These are phyloP conservation scores for Hypoxylon perforatum DNA, from an alignment of 495 filamentous ascomycete genomes.

Conservation along the genomic window DNA sequence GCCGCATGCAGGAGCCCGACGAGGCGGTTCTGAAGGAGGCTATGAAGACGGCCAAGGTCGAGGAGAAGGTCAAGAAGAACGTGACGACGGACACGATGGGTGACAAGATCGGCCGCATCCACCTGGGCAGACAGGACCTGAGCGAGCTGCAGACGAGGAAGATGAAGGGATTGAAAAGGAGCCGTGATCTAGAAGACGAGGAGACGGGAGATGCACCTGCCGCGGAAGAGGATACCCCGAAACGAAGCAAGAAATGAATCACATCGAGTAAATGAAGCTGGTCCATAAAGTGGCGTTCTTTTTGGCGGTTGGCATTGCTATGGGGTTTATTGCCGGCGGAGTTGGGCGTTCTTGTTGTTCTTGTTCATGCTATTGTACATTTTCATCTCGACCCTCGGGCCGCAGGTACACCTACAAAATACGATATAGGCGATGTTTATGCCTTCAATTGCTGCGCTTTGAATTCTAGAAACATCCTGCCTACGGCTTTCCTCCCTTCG, in stretches of 20 bases:
- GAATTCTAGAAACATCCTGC: conserved; percentile 33
- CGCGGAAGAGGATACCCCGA: conserved; percentile 34
- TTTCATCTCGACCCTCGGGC: conserved; percentile 2
- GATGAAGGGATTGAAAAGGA: conserved; percentile 98
- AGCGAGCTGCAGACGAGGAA: conserved; percentile 90
- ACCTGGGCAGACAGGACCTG: conserved; percentile 91
- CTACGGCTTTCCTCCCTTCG: conserved; percentile 36
- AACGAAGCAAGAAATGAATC: conserved; percentile 40
- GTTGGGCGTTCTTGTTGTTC: conserved; percentile 39
- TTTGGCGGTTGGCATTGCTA: conserved; percentile 20
- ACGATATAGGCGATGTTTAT: neutral
- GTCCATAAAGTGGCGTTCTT: conserved; percentile 31
- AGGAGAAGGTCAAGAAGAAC: conserved; percentile 94
- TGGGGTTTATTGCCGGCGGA: conserved; percentile 16
- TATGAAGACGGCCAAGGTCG: conserved; percentile 81
- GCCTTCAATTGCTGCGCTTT: conserved; percentile 23
- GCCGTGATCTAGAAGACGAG: conserved; percentile 66
- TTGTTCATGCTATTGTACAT: conserved; percentile 23
- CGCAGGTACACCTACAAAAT: neutral
- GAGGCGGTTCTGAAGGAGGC: conserved; percentile 85
- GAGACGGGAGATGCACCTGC: conserved; percentile 18
- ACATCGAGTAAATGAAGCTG: neutral
- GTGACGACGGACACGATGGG: conserved; percentile 89
- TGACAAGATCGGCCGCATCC: conserved; percentile 94
- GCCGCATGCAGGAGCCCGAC: conserved; percentile 81